These are phyloP conservation scores for Penicillium paxilli DNA, from an alignment of 495 filamentous ascomycete genomes.

Conservation along the genomic window DNA sequence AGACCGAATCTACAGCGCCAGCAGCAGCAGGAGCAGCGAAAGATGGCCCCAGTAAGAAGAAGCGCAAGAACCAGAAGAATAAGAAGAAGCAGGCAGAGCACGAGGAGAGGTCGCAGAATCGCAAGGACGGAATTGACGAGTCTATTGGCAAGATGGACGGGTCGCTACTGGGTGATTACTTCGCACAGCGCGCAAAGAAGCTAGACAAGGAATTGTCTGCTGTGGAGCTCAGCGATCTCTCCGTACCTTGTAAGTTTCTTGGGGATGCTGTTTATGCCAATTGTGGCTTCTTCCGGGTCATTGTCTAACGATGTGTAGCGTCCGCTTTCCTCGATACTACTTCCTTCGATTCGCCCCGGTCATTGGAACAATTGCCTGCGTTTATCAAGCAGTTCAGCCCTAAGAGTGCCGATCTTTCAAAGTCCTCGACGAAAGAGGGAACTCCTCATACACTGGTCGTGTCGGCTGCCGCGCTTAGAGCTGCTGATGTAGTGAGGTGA, in stretches of 20 bases:
- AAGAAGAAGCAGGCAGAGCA: constrained; percentile 51
- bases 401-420: constrained; percentile 48
- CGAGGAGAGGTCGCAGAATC: constrained; percentile 57
- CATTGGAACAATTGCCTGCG: constrained; percentile 66
- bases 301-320: constrained; percentile 29
- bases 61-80: constrained; percentile 55
- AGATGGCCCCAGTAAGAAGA: constrained; percentile 39
- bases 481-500: constrained; percentile 75
- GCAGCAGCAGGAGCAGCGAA: constrained; percentile 19
- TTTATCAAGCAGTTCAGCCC: constrained; percentile 71
- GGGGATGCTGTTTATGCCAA: too few species aligned
- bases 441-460: constrained; percentile 86
- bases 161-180: constrained; percentile 78
- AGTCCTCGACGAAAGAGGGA: constrained; percentile 67
- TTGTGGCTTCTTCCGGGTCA: too few species aligned
- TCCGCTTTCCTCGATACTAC: constrained; percentile 70
- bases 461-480: constrained; percentile 73
- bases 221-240: constrained; percentile 79
- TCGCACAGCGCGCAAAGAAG: constrained; percentile 74
- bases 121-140: constrained; percentile 69
- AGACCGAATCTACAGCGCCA: constrained; percentile 23
- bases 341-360: constrained; percentile 62
- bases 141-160: constrained; percentile 81
- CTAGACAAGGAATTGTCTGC: constrained; percentile 76
- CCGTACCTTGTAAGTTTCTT: constrained; percentile 78